These are phyloP conservation scores for Pistacia integerrima DNA, from an alignment of 345 rosid species.

Conservation along the genomic window DNA sequence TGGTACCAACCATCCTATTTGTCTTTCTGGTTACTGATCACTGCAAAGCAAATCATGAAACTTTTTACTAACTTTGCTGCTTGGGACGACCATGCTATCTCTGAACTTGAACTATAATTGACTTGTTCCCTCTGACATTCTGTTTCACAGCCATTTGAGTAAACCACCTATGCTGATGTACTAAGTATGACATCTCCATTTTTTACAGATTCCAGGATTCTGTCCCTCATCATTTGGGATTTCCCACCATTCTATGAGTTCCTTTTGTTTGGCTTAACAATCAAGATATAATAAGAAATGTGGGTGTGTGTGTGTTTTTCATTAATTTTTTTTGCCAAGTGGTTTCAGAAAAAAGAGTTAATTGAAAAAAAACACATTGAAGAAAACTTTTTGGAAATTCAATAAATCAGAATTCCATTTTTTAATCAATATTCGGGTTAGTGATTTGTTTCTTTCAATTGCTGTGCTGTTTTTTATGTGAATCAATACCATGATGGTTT, in stretches of 20 bases:
- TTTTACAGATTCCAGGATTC: background rate
- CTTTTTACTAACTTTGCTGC: background rate
- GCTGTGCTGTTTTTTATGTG: background rate
- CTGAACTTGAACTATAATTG: background rate
- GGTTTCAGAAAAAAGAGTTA: too few species aligned
- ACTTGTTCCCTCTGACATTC: background rate
- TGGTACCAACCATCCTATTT: background rate
- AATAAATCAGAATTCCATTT: background rate
- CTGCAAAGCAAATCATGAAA: background rate
- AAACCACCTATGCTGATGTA: background rate
- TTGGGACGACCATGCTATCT: background rate
- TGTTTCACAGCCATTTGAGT: background rate
- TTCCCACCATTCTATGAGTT: background rate
- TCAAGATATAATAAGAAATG: background rate
- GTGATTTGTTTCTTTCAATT: background rate
- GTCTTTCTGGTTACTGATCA: background rate
- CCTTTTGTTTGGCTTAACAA: slow-evolving; percentile 3
- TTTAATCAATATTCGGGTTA: background rate
- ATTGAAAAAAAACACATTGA: too few species aligned
- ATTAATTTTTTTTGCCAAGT: too few species aligned
- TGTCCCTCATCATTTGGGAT: background rate
- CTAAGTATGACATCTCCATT: background rate
- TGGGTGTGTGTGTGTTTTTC: background rate
- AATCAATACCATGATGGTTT: background rate
- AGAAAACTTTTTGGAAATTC: too few species aligned